Evolutionary conservation across 2,329 filamentous ascomycete genomes (phyloP).

Genomic region (Scedosporium boydii): DNA sequence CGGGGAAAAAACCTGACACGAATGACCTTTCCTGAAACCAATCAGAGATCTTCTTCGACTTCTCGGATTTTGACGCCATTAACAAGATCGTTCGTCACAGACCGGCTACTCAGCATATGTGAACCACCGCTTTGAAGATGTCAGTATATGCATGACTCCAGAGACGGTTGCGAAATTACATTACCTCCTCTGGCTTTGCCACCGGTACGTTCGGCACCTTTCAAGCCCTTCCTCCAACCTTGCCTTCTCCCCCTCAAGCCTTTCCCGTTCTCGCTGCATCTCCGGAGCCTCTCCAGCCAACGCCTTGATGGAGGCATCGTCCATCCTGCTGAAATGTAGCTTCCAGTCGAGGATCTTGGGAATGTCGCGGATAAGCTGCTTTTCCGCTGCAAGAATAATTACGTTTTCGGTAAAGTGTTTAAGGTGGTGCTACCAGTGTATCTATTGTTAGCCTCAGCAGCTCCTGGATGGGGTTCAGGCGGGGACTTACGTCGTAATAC

Average conservation of each 20-base stretch:
- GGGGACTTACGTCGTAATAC: background rate
- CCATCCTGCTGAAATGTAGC: background rate
- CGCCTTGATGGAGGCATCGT: background rate
- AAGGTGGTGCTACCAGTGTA: background rate
- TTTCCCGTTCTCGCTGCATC: background rate
- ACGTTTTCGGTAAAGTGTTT: background rate
- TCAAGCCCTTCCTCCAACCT: background rate
- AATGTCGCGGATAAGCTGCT: background rate
- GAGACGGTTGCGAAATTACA: too few relatives aligned
- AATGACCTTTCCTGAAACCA: too few relatives aligned
- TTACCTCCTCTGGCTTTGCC: background rate
- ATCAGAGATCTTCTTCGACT: too few relatives aligned
- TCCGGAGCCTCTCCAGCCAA: background rate
- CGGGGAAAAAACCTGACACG: too few relatives aligned
- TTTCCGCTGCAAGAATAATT: background rate
- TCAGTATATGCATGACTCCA: too few relatives aligned
- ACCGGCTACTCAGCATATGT: too few relatives aligned
- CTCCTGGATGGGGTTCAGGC: background rate
- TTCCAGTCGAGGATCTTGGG: background rate
- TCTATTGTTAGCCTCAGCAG: background rate
- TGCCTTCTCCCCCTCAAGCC: background rate
- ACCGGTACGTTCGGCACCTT: background rate
- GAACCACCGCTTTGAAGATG: too few relatives aligned
- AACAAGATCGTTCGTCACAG: too few relatives aligned
- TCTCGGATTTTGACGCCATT: too few relatives aligned